phyloP scores from a whole-genome alignment of 192 early-diverging fungal species.

The Mortierella hygrophila region DNA sequence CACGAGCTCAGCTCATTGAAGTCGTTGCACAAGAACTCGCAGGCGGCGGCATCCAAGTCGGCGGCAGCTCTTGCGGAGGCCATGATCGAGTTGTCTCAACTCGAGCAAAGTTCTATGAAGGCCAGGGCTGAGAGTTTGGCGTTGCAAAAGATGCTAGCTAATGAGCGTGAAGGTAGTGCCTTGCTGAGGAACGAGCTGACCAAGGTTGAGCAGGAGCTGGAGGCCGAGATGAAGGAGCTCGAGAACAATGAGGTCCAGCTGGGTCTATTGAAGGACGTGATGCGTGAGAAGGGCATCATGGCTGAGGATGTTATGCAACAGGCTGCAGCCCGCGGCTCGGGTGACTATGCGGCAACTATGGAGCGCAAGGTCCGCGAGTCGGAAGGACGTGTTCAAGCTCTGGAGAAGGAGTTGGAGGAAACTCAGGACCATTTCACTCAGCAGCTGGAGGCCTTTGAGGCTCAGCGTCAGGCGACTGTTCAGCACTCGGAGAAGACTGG shows the following conservation, averaged over 20 bases:
- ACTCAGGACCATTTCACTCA: conserved; percentile 24
- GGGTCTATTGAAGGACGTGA: conserved; percentile 64
- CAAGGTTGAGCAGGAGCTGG: conserved; percentile 54
- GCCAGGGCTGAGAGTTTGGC: conserved; percentile 57
- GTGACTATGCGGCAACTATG: conserved; percentile 31
- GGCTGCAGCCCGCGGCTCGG: conserved; percentile 24
- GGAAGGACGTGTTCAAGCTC: conserved; percentile 18
- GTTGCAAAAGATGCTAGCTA: conserved; percentile 56
- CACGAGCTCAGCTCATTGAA: conserved; percentile 56
- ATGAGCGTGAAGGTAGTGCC: conserved; percentile 42
- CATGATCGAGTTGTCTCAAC: conserved; percentile 57
- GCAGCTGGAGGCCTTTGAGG: conserved; percentile 35
- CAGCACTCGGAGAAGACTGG: conserved; percentile 50
- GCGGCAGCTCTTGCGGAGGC: conserved; percentile 57
- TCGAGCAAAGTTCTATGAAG: conserved; percentile 63
- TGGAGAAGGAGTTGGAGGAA: conserved; percentile 42
- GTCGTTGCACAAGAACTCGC: conserved; percentile 33
- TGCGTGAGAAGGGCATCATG: conserved; percentile 61
- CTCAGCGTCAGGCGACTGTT: conserved; percentile 36
- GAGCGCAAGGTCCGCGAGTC: conserved; percentile 35
- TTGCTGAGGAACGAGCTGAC: conserved; percentile 45
- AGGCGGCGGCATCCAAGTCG: conserved; percentile 45
- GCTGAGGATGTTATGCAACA: conserved; percentile 51
- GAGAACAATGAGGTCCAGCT: conserved; percentile 67
- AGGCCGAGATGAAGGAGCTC: conserved; percentile 57